A percentile compares a stretch with the other conserved stretches of the same genome.
These are phyloP conservation scores for Populus nigra DNA, from an alignment of 345 rosid genomes.

Conservation along the genomic window DNA sequence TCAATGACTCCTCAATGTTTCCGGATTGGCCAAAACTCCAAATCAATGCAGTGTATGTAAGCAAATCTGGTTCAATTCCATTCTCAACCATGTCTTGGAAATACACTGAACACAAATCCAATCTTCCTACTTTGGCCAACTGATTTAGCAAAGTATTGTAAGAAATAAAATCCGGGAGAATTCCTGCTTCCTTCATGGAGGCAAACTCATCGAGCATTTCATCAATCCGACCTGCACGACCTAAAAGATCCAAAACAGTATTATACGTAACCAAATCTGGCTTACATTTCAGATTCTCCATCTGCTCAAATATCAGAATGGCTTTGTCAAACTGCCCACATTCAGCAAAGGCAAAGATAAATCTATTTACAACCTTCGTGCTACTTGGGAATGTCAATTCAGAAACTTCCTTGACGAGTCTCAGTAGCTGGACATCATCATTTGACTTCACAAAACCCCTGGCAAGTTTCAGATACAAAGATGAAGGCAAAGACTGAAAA, in stretches of 20 bases:
- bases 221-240: conserved; percentile 53
- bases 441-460: conserved; percentile 45
- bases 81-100: conserved; percentile 54
- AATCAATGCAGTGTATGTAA: conserved; percentile 74
- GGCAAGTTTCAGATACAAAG: conserved; percentile 53
- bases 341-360: conserved; percentile 60
- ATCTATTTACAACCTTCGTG: conserved; percentile 50
- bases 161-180: conserved; percentile 54
- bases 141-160: conserved; percentile 72
- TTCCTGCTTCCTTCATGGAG: conserved; percentile 61
- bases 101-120: conserved; percentile 55
- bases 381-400: conserved; percentile 41
- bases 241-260: conserved; percentile 61
- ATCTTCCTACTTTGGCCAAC: conserved; percentile 61
- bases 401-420: conserved; percentile 49
- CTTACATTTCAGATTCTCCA: conserved; percentile 43
- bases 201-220: conserved; percentile 56
- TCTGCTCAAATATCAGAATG: conserved; percentile 47
- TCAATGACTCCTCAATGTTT: conserved; percentile 52
- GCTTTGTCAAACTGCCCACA: conserved; percentile 67
- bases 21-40: conserved; percentile 73
- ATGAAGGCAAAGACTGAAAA: conserved; percentile 44
- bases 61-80: conserved; percentile 69
- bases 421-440: conserved; percentile 38
- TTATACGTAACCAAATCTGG: conserved; percentile 75